Base-by-base conservation (phyloP, 768 basidiomycete species). In the Goffeauzyma gilvescens region DNA sequence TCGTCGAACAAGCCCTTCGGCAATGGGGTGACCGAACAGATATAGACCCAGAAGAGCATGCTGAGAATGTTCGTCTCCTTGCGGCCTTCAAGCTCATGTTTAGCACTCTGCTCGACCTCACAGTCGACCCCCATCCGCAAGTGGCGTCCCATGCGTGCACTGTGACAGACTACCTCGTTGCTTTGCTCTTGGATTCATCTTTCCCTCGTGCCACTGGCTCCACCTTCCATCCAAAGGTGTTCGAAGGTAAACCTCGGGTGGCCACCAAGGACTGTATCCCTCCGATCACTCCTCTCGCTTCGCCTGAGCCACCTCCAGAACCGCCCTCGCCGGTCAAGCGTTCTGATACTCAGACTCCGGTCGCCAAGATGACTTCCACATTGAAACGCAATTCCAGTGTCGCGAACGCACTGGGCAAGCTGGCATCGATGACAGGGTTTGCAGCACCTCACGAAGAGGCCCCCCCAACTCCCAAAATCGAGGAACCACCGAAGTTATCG, bases 81-180 rank as follows among this genome's bases (percentile, higher is more conserved):
- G 82, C 83, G n/a, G 83, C 81, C 2, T 86, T 90, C 69, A 86
- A 84, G 69, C 85, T 86, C 18, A 82, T 96, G 50, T 87, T 83
- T 54, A 78, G 79, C 13, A 73, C 79, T 5, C 71, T 98, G 13
- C 67, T 93, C 46, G 89, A 95, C 59, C 71, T 96, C 8, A 84
- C 87, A 0, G 79, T 79, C 8, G 93, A 96, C 55, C 82, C 90
- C 0, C 85, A 90, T 55, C 75, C 79, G 35, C 87, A 95, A 60
- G 87, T 96, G 12, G 81, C 86, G 0, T 76, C 81, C 6, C 75
- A 83, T 55, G 89, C 89, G 0, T 81, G 81, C 55, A 87, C 83
- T 0, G 76, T 90, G 21, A 72, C 85, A 23, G 93, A 98, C 64
- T 93, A 90, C 58, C 73, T 93, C 52, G 77, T 82, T 66, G 86